Evolutionary conservation across 1,284 basidiomycete genomes (phyloP).

Genomic region (Papiliotrema flavescens): DNA sequence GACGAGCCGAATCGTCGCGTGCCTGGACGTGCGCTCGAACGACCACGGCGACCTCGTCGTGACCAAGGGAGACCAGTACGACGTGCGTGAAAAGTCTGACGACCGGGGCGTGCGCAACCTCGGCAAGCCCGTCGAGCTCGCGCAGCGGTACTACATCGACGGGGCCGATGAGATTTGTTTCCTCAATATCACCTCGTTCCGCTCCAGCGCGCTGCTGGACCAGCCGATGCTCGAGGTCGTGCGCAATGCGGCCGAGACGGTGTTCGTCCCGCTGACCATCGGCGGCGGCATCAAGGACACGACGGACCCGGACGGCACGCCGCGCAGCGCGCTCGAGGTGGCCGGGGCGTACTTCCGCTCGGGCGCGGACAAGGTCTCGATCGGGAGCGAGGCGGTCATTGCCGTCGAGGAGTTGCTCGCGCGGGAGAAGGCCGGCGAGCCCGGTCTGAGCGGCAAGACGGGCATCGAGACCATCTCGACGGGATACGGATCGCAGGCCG

Average conservation of each 20-base stretch:
- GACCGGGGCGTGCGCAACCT: constrained; percentile 90
- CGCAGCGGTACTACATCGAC: constrained; percentile 76
- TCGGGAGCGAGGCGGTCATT: constrained; percentile 91
- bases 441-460: constrained; percentile 56
- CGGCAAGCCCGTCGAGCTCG: constrained; percentile 93
- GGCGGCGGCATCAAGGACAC: constrained; percentile 98
- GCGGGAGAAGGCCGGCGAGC: constrained; percentile 51
- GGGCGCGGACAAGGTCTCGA: constrained; percentile 91
- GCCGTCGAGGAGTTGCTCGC: constrained; percentile 80
- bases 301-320: constrained; percentile 90
- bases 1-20: constrained; percentile 93
- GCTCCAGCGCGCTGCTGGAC: constrained; percentile 87
- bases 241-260: constrained; percentile 77
- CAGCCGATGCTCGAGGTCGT: constrained; percentile 99
- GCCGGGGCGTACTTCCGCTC: constrained; percentile 95
- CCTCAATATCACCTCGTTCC: constrained; percentile 99
- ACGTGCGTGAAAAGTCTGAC: constrained; percentile 77
- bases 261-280: constrained; percentile 98
- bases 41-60: constrained; percentile 97
- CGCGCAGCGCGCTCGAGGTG: constrained; percentile 82
- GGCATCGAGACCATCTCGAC: constrained; percentile 90
- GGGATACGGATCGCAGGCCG: constrained; percentile 92
- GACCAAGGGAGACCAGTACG: constrained; percentile 99
- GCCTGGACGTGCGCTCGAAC: constrained; percentile 96
- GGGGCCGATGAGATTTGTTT: constrained; percentile 97